A percentile compares a stretch with the other conserved stretches of the same genome.
Conservation (phyloP, 257 asterid genomes). For the Striga asiatica region DNA sequence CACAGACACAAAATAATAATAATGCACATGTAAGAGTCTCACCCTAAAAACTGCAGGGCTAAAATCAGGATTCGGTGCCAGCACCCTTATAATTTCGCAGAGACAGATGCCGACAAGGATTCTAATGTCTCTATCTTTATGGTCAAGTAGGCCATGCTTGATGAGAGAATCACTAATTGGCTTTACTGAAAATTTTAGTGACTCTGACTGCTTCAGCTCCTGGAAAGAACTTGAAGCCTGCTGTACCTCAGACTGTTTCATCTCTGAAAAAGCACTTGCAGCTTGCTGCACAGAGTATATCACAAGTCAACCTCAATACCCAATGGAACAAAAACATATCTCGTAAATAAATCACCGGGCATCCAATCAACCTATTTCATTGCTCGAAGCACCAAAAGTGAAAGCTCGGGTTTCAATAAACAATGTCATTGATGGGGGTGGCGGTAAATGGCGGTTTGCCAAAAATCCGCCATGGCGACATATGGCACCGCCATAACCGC, state of each 20-base stretch:
- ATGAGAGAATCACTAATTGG: constrained; percentile 50
- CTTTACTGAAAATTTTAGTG: constrained; percentile 26
- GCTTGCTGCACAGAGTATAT: constrained; percentile 44
- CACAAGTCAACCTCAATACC: background rate
- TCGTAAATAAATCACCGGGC: no score
- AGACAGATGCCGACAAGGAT: constrained; percentile 61
- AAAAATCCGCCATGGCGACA: no score
- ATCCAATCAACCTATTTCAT: no score
- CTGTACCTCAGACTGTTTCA: constrained; percentile 56
- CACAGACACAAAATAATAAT: background rate
- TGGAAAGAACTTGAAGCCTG: constrained; percentile 49
- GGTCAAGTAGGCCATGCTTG: constrained; percentile 46
- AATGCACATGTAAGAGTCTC: background rate
- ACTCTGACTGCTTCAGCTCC: constrained; percentile 40
- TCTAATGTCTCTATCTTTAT: constrained; percentile 59
- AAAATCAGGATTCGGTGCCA: constrained; percentile 67
- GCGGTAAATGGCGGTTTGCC: no score
- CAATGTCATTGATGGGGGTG: no score
- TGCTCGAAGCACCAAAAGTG: no score
- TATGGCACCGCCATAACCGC: no score
- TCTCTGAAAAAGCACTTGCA: constrained; percentile 35
- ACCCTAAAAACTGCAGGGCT: constrained; percentile 51
- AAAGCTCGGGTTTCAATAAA: no score
- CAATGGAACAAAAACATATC: background rate
- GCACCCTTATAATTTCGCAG: constrained; percentile 50